Evolutionary conservation across 257 asterid species (phyloP), one percentile per base, ranked within the genome.

Genomic region (Nemophila menziesii): DNA sequence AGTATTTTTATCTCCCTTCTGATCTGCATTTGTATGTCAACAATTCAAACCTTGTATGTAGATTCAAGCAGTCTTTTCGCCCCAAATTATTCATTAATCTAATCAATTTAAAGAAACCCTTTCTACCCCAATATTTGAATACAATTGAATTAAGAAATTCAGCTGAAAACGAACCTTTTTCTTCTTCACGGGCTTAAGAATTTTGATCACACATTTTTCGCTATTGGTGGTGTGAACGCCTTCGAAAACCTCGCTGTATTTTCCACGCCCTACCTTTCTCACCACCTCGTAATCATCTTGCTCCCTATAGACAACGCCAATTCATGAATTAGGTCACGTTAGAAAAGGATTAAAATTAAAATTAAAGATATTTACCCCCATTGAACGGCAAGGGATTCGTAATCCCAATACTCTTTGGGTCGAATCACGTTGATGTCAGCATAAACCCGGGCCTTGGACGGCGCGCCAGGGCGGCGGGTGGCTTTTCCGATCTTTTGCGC

Each of bases 321-420:
- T 29, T 7, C 36, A 29, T 29, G 12, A 29, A 29, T 29, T 29
- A 29, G 36, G 36, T 10, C 36, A 2, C n/a, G n/a, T n/a, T n/a
- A n/a, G n/a, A n/a, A n/a, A 29, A 29, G 12, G 7, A 29, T 29
- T 7, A 7, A 7, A 13, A 13, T 2, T 29, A 29, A 29, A 29
- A n/a, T n/a, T n/a, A n/a, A n/a, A n/a, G n/a, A n/a, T 49, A 51
- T n/a, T 39, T 75, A 84, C 96, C 97, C 97, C 97, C 97, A 86
- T 66, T 82, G 97, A 60, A 86, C 92, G 51, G 82, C 54, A 16
- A 86, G 81, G 24, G 92, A 67, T 71, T 86, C 94, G 54, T 86
- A 86, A 61, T 86, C 97, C 94, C 92, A 86, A 46, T 86, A 86
- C 62, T 82, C 97, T 68, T 72, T 74, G 12, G 97, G 94, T 29